phyloP scores from a whole-genome alignment of 805 yeast species.

The Debaryomyces hansenii region DNA sequence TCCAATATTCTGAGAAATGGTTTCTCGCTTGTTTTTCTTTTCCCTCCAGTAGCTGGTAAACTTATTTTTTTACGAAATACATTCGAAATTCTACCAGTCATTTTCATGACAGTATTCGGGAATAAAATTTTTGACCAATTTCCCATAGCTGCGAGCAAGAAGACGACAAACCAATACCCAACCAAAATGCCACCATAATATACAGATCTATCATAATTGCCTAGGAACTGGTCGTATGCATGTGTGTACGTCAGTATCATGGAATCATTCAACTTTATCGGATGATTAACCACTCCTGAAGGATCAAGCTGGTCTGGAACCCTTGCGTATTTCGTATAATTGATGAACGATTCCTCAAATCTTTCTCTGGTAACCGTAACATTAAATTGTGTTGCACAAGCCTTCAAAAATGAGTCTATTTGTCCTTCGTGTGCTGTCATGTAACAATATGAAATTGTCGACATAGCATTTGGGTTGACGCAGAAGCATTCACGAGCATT shows the following conservation, averaged over 20 bases:
- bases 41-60: slow-evolving; percentile 39
- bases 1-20: slow-evolving; percentile 21
- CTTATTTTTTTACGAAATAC: slow-evolving; percentile 32
- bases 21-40: slow-evolving; percentile 25
- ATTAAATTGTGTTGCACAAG: slow-evolving; percentile 23
- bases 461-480: slow-evolving; percentile 29
- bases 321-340: slow-evolving; percentile 17
- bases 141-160: slow-evolving; percentile 21
- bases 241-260: slow-evolving; percentile 16
- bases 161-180: slow-evolving; percentile 31
- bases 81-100: slow-evolving; percentile 31
- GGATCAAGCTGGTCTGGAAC: slow-evolving; percentile 8
- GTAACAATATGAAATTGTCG: slow-evolving; percentile 40
- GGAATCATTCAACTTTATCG: slow-evolving; percentile 26
- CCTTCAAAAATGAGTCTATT: slow-evolving; percentile 21
- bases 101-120: slow-evolving; percentile 17
- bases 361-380: slow-evolving; percentile 18
- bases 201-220: slow-evolving; percentile 45
- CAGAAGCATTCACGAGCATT: slow-evolving; percentile 21
- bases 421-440: slow-evolving; percentile 21
- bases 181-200: slow-evolving; percentile 38
- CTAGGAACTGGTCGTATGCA: slow-evolving; percentile 38
- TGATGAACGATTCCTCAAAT: slow-evolving; percentile 19
- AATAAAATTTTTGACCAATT: slow-evolving; percentile 34
- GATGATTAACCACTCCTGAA: slow-evolving; percentile 15